Percentiles rank a stretch among this genome's conserved stretches.
phyloP scores from a whole-genome alignment of 345 rosid species.

The Cardiospermum halicacabum region DNA sequence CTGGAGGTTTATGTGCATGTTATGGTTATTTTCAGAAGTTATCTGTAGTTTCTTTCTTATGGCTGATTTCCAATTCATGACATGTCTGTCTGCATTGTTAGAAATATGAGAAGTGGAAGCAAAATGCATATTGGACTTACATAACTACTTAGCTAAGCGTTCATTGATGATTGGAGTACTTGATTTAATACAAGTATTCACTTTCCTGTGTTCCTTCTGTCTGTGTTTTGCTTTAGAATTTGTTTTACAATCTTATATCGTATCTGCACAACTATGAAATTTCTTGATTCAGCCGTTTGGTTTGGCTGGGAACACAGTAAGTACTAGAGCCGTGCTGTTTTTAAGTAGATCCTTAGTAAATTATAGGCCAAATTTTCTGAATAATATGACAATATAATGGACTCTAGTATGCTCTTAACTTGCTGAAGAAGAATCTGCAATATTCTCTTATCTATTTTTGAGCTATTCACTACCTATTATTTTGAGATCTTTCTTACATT shows the following conservation, averaged over 20 bases:
- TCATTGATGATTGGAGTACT: not conserved
- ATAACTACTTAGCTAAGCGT: not conserved
- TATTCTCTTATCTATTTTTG: too few relatives aligned
- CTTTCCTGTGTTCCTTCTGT: not conserved
- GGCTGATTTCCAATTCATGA: constrained; percentile 1
- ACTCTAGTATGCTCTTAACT: not conserved
- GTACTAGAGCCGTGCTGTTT: not conserved
- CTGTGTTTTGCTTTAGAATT: not conserved
- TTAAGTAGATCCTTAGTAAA: not conserved
- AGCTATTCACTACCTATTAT: not conserved
- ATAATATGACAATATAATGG: not conserved
- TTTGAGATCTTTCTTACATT: not conserved
- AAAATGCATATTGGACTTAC: not conserved
- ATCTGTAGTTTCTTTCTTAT: not conserved
- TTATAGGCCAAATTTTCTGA: not conserved
- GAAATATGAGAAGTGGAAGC: not conserved
- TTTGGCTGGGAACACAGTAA: not conserved
- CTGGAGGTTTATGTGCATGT: constrained; percentile 2
- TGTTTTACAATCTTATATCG: not conserved
- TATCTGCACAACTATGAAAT: not conserved
- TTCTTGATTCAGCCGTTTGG: not conserved
- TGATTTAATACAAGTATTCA: not conserved
- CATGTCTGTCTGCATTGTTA: not conserved
- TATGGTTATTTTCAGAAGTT: not conserved
- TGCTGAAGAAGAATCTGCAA: too few relatives aligned